Base-by-base conservation (phyloP, 192 early-diverging fungal genomes). In the Umbelopsis ramanniana region DNA sequence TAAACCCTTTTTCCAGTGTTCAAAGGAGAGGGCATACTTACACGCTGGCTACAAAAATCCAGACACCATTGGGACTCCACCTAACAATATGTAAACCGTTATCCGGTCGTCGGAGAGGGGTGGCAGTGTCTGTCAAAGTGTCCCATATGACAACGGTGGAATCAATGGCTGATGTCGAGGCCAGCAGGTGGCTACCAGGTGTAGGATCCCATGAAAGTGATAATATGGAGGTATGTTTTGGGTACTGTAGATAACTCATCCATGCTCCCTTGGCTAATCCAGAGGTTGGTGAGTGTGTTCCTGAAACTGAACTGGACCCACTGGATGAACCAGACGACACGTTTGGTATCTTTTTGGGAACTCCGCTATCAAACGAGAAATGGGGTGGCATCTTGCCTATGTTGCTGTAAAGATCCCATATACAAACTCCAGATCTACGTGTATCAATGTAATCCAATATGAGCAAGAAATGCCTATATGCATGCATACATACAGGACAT, bases 51-150 rank as follows among this genome's bases (percentile, higher is more conserved):
- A 81, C 78, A 47, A 81, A 78, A 23, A 88, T 54, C 57, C 76
- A 85, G 14, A 74, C 50, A 7, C 87, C 87, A 66, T 85, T 71
- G 24, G 79, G 81, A 74, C 87, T 88, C 87, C 87, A 88, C n/a
- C 52, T 35, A 23, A 88, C 52, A 14, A 78, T 29, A 15, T 47
- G 23, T 21, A 76, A 88, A 6, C 77, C 76, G 6, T 73, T 74
- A 12, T 79, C 81, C 33, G 60, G 53, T n/a, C 77, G 45, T 40
- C 72, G 73, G 21, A 88, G 50, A 14, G 82, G 53, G 2, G 78
- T 76, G 7, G 68, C 68, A 14, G 26, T 53, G 43, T 82, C 77
- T 43, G 74, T 46, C 4, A 83, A 70, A 15, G 76, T 75, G 57
- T 88, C 84, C 75, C 86, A 87, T 1, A 87, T 73, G 4, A 87